Evolutionary conservation across 352 stramenopile species (phyloP), one percentile per base, ranked within the genome.

Genomic region (Thalassiosira pacifica): DNA sequence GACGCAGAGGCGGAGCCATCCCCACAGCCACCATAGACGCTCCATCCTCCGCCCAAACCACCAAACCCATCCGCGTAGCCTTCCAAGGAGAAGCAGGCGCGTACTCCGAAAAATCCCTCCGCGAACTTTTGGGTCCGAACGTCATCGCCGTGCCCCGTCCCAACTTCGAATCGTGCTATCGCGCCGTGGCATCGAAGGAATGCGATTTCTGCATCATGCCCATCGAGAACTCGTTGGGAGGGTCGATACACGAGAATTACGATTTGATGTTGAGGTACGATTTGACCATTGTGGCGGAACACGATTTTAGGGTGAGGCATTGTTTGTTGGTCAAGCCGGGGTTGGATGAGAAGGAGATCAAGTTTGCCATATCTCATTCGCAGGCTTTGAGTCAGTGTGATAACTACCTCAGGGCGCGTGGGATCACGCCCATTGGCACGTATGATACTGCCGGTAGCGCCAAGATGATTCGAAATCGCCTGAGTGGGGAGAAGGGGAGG

Each of bases 371-470:
- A 77, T 98, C 95, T 75, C 97, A 99, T 91, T 96, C 97, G 31
- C 97, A 99, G 88, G 97, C 97, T 22, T 93, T 99, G 70, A 97
- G 97, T 65, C 97, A 99, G 90, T 99, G 97, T 88, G 95, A 98
- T 66, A 96, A 98, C 89, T 98, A 98, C 76, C 96, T 99, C 59
- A 90, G 96, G 31, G 90, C 92, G 42, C 93, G 98, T 77, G 95
- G 95, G 3, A 94, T 96, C 61, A 90, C 90, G 13, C 95, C 96
- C 0, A 90, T 95, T 31, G 91, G 95, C 2, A 97, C 97, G 80
- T 99, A 99, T 90, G 97, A 99, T 91, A 99, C 97, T 22, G 97
- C 97, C 4, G 97, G 97, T 48, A 98, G 94, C 80, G 97, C 97
- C 83, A 99, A 99, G 92, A 98, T 99, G 95, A 97, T 99, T 73